Conservation (phyloP, 768 basidiomycete species). For the Panellus pusillus region DNA sequence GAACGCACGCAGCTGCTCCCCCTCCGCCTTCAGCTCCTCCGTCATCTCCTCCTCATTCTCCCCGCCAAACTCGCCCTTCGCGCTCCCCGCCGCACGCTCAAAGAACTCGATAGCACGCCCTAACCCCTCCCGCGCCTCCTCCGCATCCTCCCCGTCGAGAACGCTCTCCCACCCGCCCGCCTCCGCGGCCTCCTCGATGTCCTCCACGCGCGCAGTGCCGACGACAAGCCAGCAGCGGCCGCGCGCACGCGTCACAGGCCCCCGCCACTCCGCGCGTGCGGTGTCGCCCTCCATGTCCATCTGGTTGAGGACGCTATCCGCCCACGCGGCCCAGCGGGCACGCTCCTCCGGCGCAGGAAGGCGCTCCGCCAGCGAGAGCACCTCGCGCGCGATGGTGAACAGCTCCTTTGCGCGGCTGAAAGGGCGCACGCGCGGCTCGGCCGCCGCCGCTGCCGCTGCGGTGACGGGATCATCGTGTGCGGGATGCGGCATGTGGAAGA, state of each 20-base stretch:
- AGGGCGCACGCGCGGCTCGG: conserved; percentile 24
- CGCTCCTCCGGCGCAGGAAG: conserved; percentile 45
- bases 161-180: conserved; percentile 43
- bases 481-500: conserved; percentile 70
- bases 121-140: conserved; percentile 55
- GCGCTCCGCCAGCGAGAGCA: conserved; percentile 60
- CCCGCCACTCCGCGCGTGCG: conserved; percentile 43
- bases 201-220: conserved; percentile 56
- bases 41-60: conserved; percentile 25
- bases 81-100: conserved; percentile 37
- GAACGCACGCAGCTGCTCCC: conserved; percentile 33
- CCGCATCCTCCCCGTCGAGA: conserved; percentile 47
- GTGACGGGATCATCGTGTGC: conserved; percentile 15
- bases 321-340: conserved; percentile 59
- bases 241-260: conserved; percentile 44
- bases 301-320: conserved; percentile 60
- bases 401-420: conserved; percentile 62
- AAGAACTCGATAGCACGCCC: conserved; percentile 44
- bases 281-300: conserved; percentile 63
- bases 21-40: conserved; percentile 4
- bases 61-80: conserved; percentile 21
- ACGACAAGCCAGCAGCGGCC: conserved; percentile 58
- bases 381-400: conserved; percentile 62
- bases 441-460: conserved; percentile 12
- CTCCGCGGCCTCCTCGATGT: conserved; percentile 48